Evolutionary conservation across 2,329 filamentous ascomycete species (phyloP), one percentile per base, ranked within the genome.

Genomic region (Meredithiella fracta): DNA sequence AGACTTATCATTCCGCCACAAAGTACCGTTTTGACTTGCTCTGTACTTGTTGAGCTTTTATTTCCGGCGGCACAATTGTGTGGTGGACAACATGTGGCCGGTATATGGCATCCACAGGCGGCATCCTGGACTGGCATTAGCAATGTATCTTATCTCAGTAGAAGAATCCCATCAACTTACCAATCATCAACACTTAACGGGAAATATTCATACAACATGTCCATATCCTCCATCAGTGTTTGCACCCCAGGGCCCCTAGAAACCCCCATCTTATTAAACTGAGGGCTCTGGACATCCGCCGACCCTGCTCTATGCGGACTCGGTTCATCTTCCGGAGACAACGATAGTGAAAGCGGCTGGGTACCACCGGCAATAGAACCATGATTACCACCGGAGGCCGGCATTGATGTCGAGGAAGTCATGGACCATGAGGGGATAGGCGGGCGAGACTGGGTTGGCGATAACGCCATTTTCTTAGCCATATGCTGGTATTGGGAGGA

Each of bases 11-110:
- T 54, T 85, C 82, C 2, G 82, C 80, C 2, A 79, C 77, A 65
- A 87, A 87, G 63, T 87, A 87, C 57, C 82, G 74, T 66, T 86
- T 87, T 44, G 79, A 76, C 64, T 80, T 82, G 63, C 73, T 83
- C 62, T 77, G 73, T 1, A 79, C 71, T 62, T 83, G 78, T 60
- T 83, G 78, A 1, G 83, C 82, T 64, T 85, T 85, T 63, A 84
- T 74, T 62, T 86, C 83, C 3, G 79, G 75, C 8, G 82, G 81
- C 51, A 85, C 73, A 50, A 78, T 77, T 15, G 86, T 91, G 66
- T 96, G 90, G 68, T 97, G 91, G 2, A 96, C 90, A 15, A 95
- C 87, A 66, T 96, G 90, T 4, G 90, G 91, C 51, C 88, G 76
- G 66, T 94, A 95, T 15, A 95, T 83, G 3, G 88, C 88, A 67